A percentile compares a stretch with the other conserved stretches of the same genome.
These are phyloP conservation scores for Allium cepa DNA, from an alignment of 106 monocot genomes.

Conservation along the genomic window DNA sequence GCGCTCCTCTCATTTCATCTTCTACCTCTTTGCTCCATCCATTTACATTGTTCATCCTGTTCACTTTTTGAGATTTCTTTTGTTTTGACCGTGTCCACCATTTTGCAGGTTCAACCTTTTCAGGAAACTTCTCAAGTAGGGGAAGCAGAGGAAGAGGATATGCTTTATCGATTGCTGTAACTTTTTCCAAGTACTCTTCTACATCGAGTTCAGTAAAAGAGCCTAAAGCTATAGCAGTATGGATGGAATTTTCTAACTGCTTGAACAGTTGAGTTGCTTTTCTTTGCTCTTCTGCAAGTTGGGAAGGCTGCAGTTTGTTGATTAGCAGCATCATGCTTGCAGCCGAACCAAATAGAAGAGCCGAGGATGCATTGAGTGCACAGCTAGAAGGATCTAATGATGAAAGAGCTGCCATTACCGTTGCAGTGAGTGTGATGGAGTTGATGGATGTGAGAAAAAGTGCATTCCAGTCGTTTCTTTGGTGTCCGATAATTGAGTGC, in stretches of 20 bases:
- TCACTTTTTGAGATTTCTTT: not conserved
- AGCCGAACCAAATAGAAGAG: conserved; percentile 27
- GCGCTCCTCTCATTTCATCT: conserved; percentile 39
- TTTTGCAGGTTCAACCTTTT: conserved; percentile 37
- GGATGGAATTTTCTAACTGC: conserved; percentile 51
- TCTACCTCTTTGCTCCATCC: conserved; percentile 49
- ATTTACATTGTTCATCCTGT: not conserved
- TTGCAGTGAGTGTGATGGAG: conserved; percentile 45
- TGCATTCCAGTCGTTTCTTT: conserved; percentile 69
- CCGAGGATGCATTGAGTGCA: conserved; percentile 34
- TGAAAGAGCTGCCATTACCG: conserved; percentile 36
- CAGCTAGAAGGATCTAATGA: not conserved
- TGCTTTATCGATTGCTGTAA: conserved; percentile 62
- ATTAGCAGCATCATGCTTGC: conserved; percentile 32
- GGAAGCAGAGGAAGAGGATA: conserved; percentile 60
- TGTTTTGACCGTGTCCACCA: conserved; percentile 52
- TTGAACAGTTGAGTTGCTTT: conserved; percentile 64
- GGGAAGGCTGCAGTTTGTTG: conserved; percentile 83
- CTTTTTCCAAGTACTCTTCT: conserved; percentile 38
- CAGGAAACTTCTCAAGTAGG: conserved; percentile 71
- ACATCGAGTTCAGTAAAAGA: conserved; percentile 20
- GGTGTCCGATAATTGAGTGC: conserved; percentile 59
- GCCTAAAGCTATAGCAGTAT: conserved; percentile 7
- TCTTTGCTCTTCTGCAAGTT: conserved; percentile 82
- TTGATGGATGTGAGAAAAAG: conserved; percentile 59